Evolutionary conservation across 129 eudicot species (phyloP), one percentile per base, ranked within the genome.

Genomic region (Arctium lappa): DNA sequence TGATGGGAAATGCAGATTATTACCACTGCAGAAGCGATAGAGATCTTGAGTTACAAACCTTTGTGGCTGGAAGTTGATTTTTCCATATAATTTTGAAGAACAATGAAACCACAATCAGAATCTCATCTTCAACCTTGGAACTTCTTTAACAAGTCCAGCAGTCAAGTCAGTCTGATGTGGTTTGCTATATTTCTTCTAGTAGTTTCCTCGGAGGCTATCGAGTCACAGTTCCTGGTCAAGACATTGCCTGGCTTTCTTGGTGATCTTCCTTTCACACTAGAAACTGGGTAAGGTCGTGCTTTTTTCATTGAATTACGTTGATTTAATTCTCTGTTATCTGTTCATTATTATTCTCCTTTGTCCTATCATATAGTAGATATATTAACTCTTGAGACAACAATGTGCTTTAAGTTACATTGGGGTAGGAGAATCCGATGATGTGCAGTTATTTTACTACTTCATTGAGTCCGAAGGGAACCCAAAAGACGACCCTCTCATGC

Each of bases 251-350:
- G 90, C 8, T 87, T 68, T 3, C 63, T 1, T 18, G 90, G 90
- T 0, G 80, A 76, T 37, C 82, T 87, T 56, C 87, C 90, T 60
- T 87, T 87, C 74, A 84, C 73, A 80, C 87, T 83, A 31, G 90
- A 87, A 81, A 87, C 87, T 6, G 87, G 90, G 87, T 87, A 81
- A 34, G 32, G 3, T 13, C 33, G 3, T 42, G 16, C 1, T 66
- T 11, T 66, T 13, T n/a, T 63, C 11, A 16, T 40, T 31, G 13
- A 40, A 66, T 68, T 40, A 2, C 7, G 11, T 75, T 31, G 30
- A 18, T 62, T 37, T 29, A 34, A 8, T 60, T 11, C 9, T 39
- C 4, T 31, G 42, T 10, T 8, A 27, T 10, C 5, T 66, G 29
- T 78, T 15, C 15, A 56, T 36, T 30, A 5, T 69, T 42, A 33